Conservation (phyloP, 345 rosid genomes). For the Hypericum perforatum region DNA sequence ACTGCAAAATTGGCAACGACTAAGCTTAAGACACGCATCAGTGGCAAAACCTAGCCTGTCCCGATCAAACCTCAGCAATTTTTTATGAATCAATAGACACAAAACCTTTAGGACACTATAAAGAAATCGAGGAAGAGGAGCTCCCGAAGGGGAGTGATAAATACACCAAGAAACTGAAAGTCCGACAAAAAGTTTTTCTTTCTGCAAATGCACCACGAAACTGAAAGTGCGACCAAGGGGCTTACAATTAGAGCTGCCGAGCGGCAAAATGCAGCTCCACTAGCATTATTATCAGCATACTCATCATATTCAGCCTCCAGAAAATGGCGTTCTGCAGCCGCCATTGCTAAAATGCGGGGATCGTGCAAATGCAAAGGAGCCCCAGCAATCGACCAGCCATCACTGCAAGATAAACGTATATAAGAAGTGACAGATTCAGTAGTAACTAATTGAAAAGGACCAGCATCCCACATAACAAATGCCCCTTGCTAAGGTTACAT, state of each 20-base stretch:
- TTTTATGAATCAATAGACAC: too few species aligned
- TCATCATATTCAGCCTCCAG: constrained; percentile 20
- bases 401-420: constrained; percentile 6
- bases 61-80: not conserved
- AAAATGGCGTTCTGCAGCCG: constrained; percentile 18
- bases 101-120: too few species aligned
- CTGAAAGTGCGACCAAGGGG: too few species aligned
- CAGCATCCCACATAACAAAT: too few species aligned
- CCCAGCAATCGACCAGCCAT: constrained; percentile 24
- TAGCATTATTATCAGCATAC: constrained; percentile 20
- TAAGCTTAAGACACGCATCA: not conserved
- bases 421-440: not conserved
- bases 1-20: constrained; percentile 5
- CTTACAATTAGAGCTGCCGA: constrained; percentile 25
- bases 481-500: too few species aligned
- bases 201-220: too few species aligned
- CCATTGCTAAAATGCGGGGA: constrained; percentile 24
- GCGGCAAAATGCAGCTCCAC: constrained; percentile 19
- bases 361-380: constrained; percentile 22
- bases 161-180: too few species aligned
- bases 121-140: too few species aligned
- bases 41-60: not conserved
- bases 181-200: too few species aligned
- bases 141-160: too few species aligned
- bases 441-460: too few species aligned